Base-by-base conservation (phyloP, 2,329 filamentous ascomycete genomes). In the Daldinia sp. region DNA sequence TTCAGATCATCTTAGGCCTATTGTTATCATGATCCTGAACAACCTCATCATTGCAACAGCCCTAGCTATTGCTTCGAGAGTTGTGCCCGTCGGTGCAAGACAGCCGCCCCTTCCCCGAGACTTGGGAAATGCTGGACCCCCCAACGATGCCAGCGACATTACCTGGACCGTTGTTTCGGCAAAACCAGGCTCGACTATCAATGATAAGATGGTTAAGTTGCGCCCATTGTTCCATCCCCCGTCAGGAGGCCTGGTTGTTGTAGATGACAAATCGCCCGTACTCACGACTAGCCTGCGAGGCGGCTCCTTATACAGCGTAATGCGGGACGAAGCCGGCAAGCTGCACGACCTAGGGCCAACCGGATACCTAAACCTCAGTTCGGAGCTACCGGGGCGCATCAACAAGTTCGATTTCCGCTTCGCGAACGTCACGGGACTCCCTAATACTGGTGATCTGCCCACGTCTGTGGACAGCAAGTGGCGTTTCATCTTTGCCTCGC, bases 201-300 rank as follows among this genome's bases (percentile, higher is more conserved):
- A 69, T 53, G 66, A 70, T 62, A 68, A 67, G n/a, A 61, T 59
- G 9, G 30, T 70, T 4, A 70, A 71, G 51, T 61, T 71, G 27
- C 67, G 68, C 6, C 15, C 59, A 1, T 61, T 68, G 45, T 62
- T 67, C 0, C 29, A 35, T 10, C 17, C 64, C 2, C 11, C 39
- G 0, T 56, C 53, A 8, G 60, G 59, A 2, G 66, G 39, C 45
- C 61, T 68, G 35, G 63, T 43, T 6, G 68, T 56, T 13, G 21
- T 71, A 11, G 70, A 71, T 53, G 58, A 58, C n/a, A n/a, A 43
- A 3, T 71, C 70, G 3, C 60, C 64, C 0, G 63, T 67, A 7
- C 63, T 71, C 1, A 51, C 69, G 3, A 45, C 57, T 11, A 68
- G 67, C 58, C 52, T 71, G 29, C 50, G 13, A 1, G 45, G 52